Evolutionary conservation across 2,329 filamentous ascomycete genomes (phyloP), one percentile per base, ranked within the genome.

Genomic region (Trematosphaeria pertusa): DNA sequence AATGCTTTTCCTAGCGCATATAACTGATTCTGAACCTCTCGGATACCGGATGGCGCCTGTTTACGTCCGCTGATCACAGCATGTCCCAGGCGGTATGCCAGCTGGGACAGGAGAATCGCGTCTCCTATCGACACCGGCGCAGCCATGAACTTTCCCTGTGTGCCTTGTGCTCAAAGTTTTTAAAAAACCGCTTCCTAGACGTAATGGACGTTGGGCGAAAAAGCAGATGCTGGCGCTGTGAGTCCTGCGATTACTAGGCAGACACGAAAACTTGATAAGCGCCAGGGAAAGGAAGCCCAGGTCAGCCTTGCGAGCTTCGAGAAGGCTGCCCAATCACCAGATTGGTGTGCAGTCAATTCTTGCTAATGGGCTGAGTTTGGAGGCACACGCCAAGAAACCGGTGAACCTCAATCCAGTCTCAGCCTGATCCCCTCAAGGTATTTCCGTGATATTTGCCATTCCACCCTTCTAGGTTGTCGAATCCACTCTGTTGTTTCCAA

Each of bases 41-140:
- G n/a, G 30, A 49, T 34, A 11, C 38, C 41, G 3, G 40, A 41
- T 35, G 40, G 46, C 12, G 46, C 46, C 12, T 21, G 31, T 19
- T 49, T 49, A 4, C 46, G 34, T 11, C 46, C 46, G 8, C 22
- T 19, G n/a, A 41, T 45, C 11, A 49, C 36, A 4, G 41, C 41
- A 10, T 44, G 26, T 6, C 35, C 41, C 3, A 49, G 10, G 15
- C 31, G n/a, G 10, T 21, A 39, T 9, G 46, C 46, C 4, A 49
- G 14, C 32, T 37, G 17, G 11, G 46, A 44, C 8, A 49, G 34
- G 11, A 49, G 35, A 20, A 49, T 39, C n/a, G 46, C 41, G 17
- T 49, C 46, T 15, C 46, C 46, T 12, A 49, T 19, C 8, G 41
- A 45, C 3, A 49, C 24, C 11, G 46, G 32, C 4, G 28, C 9